Conservation (phyloP, 345 rosid genomes). For the Citrus australasica region DNA sequence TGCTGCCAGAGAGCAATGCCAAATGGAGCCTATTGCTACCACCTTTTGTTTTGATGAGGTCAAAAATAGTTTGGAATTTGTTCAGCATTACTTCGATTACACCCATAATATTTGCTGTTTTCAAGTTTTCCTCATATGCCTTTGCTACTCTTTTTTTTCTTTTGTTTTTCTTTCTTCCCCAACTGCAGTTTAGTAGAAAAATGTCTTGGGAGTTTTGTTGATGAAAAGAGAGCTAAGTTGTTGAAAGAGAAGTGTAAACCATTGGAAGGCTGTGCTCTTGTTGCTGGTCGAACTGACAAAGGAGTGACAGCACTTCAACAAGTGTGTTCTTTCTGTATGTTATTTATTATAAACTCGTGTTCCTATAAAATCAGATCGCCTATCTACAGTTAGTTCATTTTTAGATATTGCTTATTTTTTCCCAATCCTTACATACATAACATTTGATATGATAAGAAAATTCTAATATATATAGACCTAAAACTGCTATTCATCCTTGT, state of each 20-base stretch:
- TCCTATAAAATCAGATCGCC: not conserved
- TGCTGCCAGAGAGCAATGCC: too few species aligned
- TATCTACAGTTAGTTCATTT: not conserved
- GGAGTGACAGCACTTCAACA: constrained; percentile 92
- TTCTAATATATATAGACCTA: too few species aligned
- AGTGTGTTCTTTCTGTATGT: constrained; percentile 98
- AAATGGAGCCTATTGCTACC: not conserved
- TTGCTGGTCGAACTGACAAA: constrained; percentile 97
- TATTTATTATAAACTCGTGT: constrained; percentile 4
- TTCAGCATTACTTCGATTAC: not conserved
- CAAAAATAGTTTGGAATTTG: not conserved
- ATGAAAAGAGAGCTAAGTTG: constrained; percentile 78
- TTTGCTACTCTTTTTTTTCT: not conserved
- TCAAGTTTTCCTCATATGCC: not conserved
- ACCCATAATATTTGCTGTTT: not conserved
- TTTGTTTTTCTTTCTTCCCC: not conserved
- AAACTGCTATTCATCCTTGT: not conserved
- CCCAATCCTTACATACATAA: not conserved
- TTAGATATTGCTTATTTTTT: not conserved
- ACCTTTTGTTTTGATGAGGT: not conserved
- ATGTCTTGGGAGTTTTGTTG: constrained; percentile 81
- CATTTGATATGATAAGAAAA: not conserved
- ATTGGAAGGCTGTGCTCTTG: constrained; percentile 74
- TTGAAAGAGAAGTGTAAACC: constrained; percentile 73
- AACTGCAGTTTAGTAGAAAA: constrained; percentile 63